Conservation (phyloP, 2,329 filamentous ascomycete species). For the Neofusicoccum parvum region DNA sequence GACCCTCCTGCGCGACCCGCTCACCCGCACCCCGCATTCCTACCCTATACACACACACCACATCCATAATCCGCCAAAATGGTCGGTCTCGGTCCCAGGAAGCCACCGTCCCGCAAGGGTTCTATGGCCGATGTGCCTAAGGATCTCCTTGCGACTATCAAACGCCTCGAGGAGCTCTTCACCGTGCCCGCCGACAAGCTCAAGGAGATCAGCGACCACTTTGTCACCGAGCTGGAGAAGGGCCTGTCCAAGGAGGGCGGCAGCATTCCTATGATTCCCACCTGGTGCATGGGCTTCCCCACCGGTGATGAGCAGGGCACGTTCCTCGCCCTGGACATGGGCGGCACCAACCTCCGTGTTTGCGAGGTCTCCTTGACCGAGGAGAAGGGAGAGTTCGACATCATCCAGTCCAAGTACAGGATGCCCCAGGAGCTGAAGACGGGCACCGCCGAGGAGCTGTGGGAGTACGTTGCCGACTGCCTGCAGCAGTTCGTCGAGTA, state of each 20-base stretch:
- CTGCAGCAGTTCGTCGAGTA: slow-evolving; percentile 88
- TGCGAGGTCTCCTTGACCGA: slow-evolving; percentile 91
- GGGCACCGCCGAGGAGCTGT: slow-evolving; percentile 81
- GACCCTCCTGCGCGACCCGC: background rate
- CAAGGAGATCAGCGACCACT: slow-evolving; percentile 88
- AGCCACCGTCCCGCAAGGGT: slow-evolving; percentile 73
- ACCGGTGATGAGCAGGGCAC: slow-evolving; percentile 85
- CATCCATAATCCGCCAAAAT: slow-evolving; percentile 48
- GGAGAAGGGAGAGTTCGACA: slow-evolving; percentile 89
- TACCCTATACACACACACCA: background rate
- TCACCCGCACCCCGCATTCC: background rate
- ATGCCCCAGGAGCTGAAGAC: slow-evolving; percentile 94
- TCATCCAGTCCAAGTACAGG: slow-evolving; percentile 93
- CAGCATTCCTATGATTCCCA: slow-evolving; percentile 97
- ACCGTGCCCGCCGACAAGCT: slow-evolving; percentile 76
- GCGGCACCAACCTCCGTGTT: slow-evolving; percentile 91
- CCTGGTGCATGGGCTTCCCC: slow-evolving; percentile 92
- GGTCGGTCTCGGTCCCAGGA: slow-evolving; percentile 66
- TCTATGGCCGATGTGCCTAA: slow-evolving; percentile 91
- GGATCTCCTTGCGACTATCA: slow-evolving; percentile 79
- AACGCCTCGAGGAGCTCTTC: slow-evolving; percentile 81
- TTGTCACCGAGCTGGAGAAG: slow-evolving; percentile 83
- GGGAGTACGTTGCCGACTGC: slow-evolving; percentile 94
- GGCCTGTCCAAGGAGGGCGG: slow-evolving; percentile 87
- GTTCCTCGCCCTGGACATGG: slow-evolving; percentile 91